A percentile compares a stretch with the other conserved stretches of the same genome.
Evolutionary conservation across 225 moss, liverwort and hornwort genomes (phyloP).

Genomic region (Marchantia paleacea): DNA sequence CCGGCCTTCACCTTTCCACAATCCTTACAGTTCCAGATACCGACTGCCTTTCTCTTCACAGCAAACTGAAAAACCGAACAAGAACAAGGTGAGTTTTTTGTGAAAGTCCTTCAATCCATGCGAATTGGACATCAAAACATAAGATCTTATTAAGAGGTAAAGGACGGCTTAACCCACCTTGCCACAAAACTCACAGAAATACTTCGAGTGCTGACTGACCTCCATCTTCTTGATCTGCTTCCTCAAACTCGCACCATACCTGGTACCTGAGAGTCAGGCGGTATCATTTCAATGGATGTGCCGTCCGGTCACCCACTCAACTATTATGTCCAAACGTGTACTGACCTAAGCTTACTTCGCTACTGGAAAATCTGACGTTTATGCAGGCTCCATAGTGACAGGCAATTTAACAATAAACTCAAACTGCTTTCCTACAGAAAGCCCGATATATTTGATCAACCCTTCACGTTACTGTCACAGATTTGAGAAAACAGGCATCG

Average conservation of each 20-base stretch:
- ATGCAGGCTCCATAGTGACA: no score
- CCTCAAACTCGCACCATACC: constrained; percentile 80
- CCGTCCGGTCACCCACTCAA: not conserved
- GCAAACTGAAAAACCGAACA: constrained; percentile 49
- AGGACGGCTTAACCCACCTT: constrained; percentile 34
- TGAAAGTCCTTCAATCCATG: not conserved
- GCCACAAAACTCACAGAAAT: constrained; percentile 78
- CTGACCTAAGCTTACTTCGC: no score
- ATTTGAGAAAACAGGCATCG: not conserved
- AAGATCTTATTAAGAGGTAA: not conserved
- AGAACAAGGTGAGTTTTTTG: not conserved
- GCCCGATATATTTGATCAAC: no score
- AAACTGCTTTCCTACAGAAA: no score
- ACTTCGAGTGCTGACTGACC: constrained; percentile 55
- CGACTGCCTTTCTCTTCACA: constrained; percentile 80
- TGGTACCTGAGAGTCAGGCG: constrained; percentile 43
- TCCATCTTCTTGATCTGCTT: constrained; percentile 71
- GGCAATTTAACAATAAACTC: no score
- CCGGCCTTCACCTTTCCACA: constrained; percentile 87
- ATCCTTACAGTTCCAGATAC: constrained; percentile 79
- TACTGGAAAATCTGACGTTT: no score
- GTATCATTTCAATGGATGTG: not conserved
- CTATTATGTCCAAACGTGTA: no score
- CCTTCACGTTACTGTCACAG: no score
- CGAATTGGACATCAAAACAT: not conserved